phyloP scores from a whole-genome alignment of 140 eudicot species.

The Senecio squalidus region DNA sequence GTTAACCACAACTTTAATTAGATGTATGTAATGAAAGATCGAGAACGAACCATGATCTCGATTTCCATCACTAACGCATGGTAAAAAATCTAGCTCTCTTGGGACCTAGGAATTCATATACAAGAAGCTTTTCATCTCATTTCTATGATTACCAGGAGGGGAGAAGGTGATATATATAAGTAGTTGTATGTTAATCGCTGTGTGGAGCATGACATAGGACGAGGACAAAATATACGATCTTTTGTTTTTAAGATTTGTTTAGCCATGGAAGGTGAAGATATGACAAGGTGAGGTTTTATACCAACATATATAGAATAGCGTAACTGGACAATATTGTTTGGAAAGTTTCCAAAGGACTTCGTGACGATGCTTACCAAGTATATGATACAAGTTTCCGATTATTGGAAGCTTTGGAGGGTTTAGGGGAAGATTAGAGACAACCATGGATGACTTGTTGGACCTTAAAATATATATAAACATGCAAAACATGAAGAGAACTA shows the following conservation, averaged over 20 bases:
- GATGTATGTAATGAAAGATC: no score
- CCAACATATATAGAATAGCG: slow-evolving; percentile 23
- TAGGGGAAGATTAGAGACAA: slow-evolving; percentile 2
- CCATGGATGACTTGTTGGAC: neutral
- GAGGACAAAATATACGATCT: slow-evolving; percentile 6
- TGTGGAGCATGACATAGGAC: slow-evolving; percentile 1
- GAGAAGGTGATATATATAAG: neutral
- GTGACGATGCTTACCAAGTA: slow-evolving; percentile 18
- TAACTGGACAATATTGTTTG: slow-evolving; percentile 15
- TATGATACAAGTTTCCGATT: slow-evolving; percentile 29
- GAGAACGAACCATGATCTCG: neutral
- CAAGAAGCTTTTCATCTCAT: no score
- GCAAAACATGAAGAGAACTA: neutral
- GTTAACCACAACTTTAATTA: neutral
- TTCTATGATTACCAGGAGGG: neutral
- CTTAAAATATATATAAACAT: neutral
- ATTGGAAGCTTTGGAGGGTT: no score
- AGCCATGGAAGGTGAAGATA: slow-evolving; percentile 26
- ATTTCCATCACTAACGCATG: neutral
- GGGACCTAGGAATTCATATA: neutral
- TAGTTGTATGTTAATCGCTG: neutral
- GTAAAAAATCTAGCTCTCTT: neutral
- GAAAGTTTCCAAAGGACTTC: slow-evolving; percentile 16
- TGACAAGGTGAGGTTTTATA: slow-evolving; percentile 1
- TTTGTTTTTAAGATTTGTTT: slow-evolving; percentile 14